Evolutionary conservation across 1,284 basidiomycete species (phyloP), one percentile per base, ranked within the genome.

Genomic region (Sphagnurus paluster): DNA sequence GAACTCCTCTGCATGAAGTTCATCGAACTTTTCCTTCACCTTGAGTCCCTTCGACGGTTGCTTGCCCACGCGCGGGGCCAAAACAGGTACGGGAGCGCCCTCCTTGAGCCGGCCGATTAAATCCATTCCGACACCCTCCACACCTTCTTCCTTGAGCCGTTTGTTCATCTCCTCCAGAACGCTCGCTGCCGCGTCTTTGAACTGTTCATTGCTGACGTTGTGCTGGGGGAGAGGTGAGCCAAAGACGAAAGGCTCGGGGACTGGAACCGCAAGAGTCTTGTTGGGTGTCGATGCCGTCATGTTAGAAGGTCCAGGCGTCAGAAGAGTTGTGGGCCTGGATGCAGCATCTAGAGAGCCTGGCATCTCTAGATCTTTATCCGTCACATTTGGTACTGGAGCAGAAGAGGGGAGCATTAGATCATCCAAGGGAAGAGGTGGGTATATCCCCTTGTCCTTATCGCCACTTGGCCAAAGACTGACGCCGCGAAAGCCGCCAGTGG

Each of bases 111-210:
- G 65, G 21, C 63, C 50, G 32, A 81, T 65, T 24, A 78, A 64
- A 19, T 71, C 66, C n/a, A 70, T 51, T 14, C 66, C 64, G 10
- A 81, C 61, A 11, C 62, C 61, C 36, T 74, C 62, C 20, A 75
- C 64, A 14, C 80, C 71, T 46, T 79, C 64, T 46, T 67, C 60
- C 51, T 70, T 74, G 6, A 90, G 73, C 2, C 85, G 78, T 39
- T 73, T 69, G 60, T 90, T 90, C 84, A 91, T 88, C 64, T 90
- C 88, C 36, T 82, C 82, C 20, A 90, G 68, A 14, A 91, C 79
- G 11, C 75, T 75, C 16, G 77, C 72, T 1, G 85, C 82, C 1
- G 82, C 79, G 5, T 68, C 64, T 42, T 74, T 72, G 63, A 90
- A 87, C 48, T 83, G 77, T 7, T 66, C 65, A 55, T 86, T 82